Conservation (phyloP, 2,329 filamentous ascomycete genomes). For the Emergomyces orientalis region DNA sequence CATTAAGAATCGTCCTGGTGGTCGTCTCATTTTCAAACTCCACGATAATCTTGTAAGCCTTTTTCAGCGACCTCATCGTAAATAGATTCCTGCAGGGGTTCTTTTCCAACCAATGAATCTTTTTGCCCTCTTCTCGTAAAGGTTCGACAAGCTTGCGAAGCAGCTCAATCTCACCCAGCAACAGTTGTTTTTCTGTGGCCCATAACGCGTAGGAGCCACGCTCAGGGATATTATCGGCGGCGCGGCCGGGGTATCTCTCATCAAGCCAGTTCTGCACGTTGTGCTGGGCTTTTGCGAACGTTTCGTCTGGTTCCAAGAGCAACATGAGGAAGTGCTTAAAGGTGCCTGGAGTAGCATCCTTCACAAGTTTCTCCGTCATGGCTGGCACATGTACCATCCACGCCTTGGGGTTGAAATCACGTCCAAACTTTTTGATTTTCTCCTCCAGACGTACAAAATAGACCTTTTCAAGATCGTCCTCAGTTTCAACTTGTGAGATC, state of each 20-base stretch:
- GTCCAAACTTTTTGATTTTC: background rate
- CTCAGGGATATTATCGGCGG: background rate
- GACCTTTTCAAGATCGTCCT: constrained; percentile 5
- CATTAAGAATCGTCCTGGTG: constrained; percentile 3
- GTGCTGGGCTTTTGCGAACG: constrained; percentile 55
- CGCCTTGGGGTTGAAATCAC: background rate
- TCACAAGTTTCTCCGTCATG: constrained; percentile 9
- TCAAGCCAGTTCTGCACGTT: constrained; percentile 57
- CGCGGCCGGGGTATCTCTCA: constrained; percentile 22
- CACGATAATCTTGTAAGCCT: constrained; percentile 18
- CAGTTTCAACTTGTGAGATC: constrained; percentile 3
- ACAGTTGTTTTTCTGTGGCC: constrained; percentile 16
- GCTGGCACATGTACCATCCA: constrained; percentile 12
- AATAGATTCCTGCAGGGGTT: constrained; percentile 6
- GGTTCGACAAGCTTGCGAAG: constrained; percentile 20
- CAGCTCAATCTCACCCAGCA: constrained; percentile 19
- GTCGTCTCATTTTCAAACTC: constrained; percentile 18
- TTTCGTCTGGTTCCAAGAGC: constrained; percentile 37
- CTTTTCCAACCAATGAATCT: constrained; percentile 18
- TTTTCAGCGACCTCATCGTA: constrained; percentile 15
- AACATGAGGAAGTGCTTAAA: constrained; percentile 21
- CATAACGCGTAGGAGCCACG: constrained; percentile 6
- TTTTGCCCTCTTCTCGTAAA: constrained; percentile 14
- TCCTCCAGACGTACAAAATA: background rate
- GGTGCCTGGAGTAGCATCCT: constrained; percentile 17